A percentile compares a stretch with the other conserved stretches of the same genome.
phyloP scores from a whole-genome alignment of 1,284 basidiomycete genomes.

The Moesziomyces sp. region DNA sequence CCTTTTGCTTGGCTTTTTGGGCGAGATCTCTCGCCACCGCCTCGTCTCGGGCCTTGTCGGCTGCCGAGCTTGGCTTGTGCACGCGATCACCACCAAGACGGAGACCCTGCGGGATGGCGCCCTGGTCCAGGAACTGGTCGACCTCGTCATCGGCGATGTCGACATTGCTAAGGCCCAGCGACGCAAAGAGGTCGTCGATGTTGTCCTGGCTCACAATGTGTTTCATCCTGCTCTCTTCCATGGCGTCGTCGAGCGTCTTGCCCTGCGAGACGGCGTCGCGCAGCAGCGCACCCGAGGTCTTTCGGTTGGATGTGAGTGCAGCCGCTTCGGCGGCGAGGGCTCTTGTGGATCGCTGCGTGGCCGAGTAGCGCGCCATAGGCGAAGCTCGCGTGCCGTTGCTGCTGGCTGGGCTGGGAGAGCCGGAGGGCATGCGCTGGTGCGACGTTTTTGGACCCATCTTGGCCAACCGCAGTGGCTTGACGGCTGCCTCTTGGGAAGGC shows the following conservation, averaged over 20 bases:
- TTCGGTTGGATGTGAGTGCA: constrained; percentile 48
- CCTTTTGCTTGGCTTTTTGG: constrained; percentile 41
- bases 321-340: constrained; percentile 58
- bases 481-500: constrained; percentile 48
- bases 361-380: constrained; percentile 43
- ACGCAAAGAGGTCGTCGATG: constrained; percentile 61
- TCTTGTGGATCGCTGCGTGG: constrained; percentile 39
- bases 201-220: constrained; percentile 49
- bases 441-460: constrained; percentile 46
- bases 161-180: constrained; percentile 57
- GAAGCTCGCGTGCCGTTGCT: constrained; percentile 21
- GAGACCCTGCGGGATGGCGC: constrained; percentile 53
- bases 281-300: constrained; percentile 42
- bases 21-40: constrained; percentile 49
- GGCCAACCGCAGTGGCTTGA: constrained; percentile 59
- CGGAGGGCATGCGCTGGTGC: constrained; percentile 19
- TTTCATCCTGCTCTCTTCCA: constrained; percentile 43
- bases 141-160: constrained; percentile 60
- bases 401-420: constrained; percentile 15
- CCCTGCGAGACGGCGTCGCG: constrained; percentile 49
- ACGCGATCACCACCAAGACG: constrained; percentile 45
- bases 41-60: constrained; percentile 54
- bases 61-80: constrained; percentile 29
- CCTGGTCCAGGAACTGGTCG: constrained; percentile 57
- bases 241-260: constrained; percentile 47